Evolutionary conservation across 352 stramenopile genomes (phyloP), one percentile per base, ranked within the genome.

Genomic region (Globisporangium acanthophoron): DNA sequence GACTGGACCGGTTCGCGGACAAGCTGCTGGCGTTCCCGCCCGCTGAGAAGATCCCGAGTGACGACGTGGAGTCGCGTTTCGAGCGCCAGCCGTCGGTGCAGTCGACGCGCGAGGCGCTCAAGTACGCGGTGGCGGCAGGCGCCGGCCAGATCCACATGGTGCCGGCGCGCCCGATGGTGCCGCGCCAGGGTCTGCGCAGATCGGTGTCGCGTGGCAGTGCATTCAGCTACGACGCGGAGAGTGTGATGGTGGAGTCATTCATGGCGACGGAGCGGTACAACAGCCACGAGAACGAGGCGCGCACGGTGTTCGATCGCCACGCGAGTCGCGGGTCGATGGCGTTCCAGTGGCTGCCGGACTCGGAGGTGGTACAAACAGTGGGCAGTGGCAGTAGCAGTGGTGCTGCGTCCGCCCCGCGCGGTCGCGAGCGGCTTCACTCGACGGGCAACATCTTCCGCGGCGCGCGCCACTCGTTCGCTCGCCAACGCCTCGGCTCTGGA

Each of bases 221-320:
- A 5, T 95, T 95, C 67, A 94, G 86, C 62, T 95, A 95, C 70
- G 86, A 95, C 39, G 84, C 86, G 21, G 86, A 95, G 59, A 90
- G 80, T 70, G 80, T 95, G 43, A 94, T 95, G 86, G 86, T 92
- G 29, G 82, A 94, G 65, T 90, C 83, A 33, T 95, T 90, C 70
- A 90, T 95, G 73, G 79, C 84, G 0, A 88, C 79, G 7, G 77
- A 94, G 55, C 71, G 83, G 5, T 89, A 85, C 60, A 66, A 71
- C 12, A 66, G 63, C 15, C 69, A 62, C 35, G 69, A 74, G 16
- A 44, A 76, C 54, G 79, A 71, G n/a, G 71, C 74, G 7, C 74
- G 73, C 18, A 62, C 73, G 5, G 66, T 85, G 31, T 95, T 95
- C 48, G 80, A 92, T 6, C 83, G 85, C 29, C 85, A 95, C 58